Percentiles rank a stretch among this genome's conserved stretches.
Conservation (phyloP, 805 yeast species). For the Sugiyamaella chiloensis region DNA sequence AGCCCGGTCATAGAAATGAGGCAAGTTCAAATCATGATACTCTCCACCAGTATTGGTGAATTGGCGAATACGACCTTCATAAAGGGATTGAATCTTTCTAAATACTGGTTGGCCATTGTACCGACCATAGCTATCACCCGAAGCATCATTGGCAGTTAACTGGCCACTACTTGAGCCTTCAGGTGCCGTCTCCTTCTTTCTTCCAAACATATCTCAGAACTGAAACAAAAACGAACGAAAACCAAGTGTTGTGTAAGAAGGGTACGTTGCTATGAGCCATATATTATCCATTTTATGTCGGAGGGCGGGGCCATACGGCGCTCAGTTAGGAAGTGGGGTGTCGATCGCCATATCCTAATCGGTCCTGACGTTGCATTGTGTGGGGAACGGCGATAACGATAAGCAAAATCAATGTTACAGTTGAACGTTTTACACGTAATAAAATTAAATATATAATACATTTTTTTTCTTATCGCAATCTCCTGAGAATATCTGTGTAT, state of each 20-base stretch:
- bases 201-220: slow-evolving; percentile 3
- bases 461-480: not conserved
- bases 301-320: not conserved
- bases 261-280: not conserved
- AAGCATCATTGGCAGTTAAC: no score
- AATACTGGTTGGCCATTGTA: slow-evolving; percentile 57
- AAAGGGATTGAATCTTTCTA: slow-evolving; percentile 72
- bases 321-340: not conserved
- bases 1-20: slow-evolving; percentile 69
- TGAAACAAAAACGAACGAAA: no score
- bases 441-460: slow-evolving; percentile 1
- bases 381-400: not conserved
- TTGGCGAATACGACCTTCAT: slow-evolving; percentile 68
- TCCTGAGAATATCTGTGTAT: slow-evolving; percentile 7
- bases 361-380: not conserved
- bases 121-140: slow-evolving; percentile 11
- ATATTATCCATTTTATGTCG: not conserved
- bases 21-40: slow-evolving; percentile 67
- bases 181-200: no score
- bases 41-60: slow-evolving; percentile 74
- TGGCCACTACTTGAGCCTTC: not conserved
- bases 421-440: no score
- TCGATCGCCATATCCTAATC: not conserved
- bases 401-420: no score
- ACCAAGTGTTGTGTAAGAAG: not conserved